Base-by-base conservation (phyloP, 2,329 filamentous ascomycete genomes). In the Tolypocladium nubicola region DNA sequence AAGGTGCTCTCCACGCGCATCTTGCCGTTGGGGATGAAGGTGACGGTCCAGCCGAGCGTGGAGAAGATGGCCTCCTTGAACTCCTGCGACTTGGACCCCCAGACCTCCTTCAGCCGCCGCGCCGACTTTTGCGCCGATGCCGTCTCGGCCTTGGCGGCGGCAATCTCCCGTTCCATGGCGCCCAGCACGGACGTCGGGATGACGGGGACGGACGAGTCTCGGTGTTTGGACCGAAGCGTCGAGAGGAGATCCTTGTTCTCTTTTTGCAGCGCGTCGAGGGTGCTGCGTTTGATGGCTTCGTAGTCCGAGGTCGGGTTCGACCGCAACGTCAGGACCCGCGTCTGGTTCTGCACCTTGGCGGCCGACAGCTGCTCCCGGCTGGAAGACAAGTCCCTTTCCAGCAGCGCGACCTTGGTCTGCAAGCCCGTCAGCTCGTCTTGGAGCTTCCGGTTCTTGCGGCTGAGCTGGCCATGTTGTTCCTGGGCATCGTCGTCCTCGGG, bases 1-100 rank as follows among this genome's bases (percentile, higher is more conserved):
- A 93, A 95, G 62, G 93, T 88, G 59, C 82, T 88, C 56, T 93
- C 95, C 26, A 97, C 90, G 38, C 90, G 87, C 73, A 97, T 95
- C 66, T 96, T 93, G 47, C 94, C 94, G 70, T 96, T 96, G n/a
- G 92, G 91, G 70, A 97, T 87, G 70, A 99, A 97, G 38, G 94
- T 91, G 14, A 97, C 84, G 56, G 93, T 93, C 88, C 92, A 99
- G 0, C 94, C 94, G 0, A 99, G 80, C 0, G 96, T 87, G 23
- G 86, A 90, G 61, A 92, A 92, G 58, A 99, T 92, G 38, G 92
- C 90, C 73, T 97, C 91, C 54, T 95, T 90, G 75, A 99, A 97
- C 74, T 99, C 94, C 65, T 88, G 85, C 1, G 89, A 91, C 71
- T 97, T 99, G 63, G 88, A 83, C 0, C 84, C 84, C 88, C 90